Evolutionary conservation across 352 stramenopile species (phyloP).

Genomic region (Discostella stelligera): DNA sequence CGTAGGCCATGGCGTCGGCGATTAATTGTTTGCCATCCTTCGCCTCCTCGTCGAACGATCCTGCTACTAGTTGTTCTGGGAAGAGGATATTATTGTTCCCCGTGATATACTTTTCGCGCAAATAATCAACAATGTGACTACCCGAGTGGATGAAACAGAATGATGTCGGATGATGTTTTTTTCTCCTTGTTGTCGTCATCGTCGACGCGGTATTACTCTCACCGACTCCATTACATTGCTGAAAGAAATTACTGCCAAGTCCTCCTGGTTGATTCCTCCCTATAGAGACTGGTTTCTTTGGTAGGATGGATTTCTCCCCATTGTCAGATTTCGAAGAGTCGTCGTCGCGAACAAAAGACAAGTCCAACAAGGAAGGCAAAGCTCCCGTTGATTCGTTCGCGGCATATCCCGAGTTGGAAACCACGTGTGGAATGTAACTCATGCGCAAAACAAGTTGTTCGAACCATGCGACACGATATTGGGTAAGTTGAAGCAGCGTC

Average conservation of each 20-base stretch:
- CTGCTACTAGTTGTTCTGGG: conserved; percentile 28
- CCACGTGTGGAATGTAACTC: conserved; percentile 54
- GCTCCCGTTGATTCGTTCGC: conserved; percentile 58
- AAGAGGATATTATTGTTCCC: conserved; percentile 22
- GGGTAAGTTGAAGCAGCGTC: conserved; percentile 22
- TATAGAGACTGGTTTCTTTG: conserved; percentile 43
- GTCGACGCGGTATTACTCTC: background rate
- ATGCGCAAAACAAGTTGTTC: conserved; percentile 71
- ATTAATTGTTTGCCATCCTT: background rate
- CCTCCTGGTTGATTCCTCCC: conserved; percentile 59
- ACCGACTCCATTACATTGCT: conserved; percentile 9
- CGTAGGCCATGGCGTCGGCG: conserved; percentile 32
- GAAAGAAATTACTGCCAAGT: conserved; percentile 31
- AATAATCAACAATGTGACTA: conserved; percentile 70
- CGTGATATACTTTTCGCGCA: conserved; percentile 24
- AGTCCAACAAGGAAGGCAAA: conserved; percentile 62
- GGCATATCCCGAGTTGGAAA: conserved; percentile 66
- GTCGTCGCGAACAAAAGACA: background rate
- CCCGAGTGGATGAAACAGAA: conserved; percentile 30
- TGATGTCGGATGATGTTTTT: background rate
- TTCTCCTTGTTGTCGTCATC: background rate
- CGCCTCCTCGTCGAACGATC: too few relatives aligned
- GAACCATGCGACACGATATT: conserved; percentile 71
- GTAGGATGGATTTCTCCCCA: background rate
- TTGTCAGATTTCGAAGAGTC: background rate